These are phyloP conservation scores for Globisporangium perplexum DNA, from an alignment of 352 stramenopile genomes.

Conservation along the genomic window DNA sequence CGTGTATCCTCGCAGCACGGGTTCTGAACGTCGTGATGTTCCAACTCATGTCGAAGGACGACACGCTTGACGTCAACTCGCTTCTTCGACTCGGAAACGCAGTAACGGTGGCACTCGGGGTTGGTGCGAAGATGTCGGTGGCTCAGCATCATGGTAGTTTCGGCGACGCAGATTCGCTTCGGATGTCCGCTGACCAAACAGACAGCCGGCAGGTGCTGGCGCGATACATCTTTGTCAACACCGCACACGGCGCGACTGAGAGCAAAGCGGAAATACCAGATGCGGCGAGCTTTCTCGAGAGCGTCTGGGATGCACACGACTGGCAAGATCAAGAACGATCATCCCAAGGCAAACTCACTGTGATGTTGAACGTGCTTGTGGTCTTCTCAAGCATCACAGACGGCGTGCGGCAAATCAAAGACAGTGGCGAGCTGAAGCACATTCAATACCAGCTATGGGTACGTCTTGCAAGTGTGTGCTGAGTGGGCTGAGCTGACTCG, in stretches of 20 bases:
- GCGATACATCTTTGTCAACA: background rate
- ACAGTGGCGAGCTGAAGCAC: constrained; percentile 13
- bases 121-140: constrained; percentile 3
- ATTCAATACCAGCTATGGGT: constrained; percentile 11
- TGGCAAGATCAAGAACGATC: constrained; percentile 5
- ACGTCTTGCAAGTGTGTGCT: background rate
- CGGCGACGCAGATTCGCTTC: background rate
- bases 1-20: constrained; percentile 7
- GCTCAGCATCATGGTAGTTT: background rate
- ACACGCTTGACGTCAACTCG: background rate
- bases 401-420: constrained; percentile 5
- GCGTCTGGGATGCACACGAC: constrained; percentile 7
- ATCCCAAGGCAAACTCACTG: background rate
- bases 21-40: constrained; percentile 11
- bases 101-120: constrained; percentile 7
- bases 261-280: no score
- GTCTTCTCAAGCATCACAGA: constrained; percentile 7
- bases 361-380: constrained; percentile 11
- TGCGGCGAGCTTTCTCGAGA: no score
- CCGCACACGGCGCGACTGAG: background rate
- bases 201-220: constrained; percentile 7
- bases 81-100: constrained; percentile 8
- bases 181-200: constrained; percentile 8
- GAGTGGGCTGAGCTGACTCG: background rate
- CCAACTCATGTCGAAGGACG: constrained; percentile 1